A percentile compares a stretch with the other conserved stretches of the same genome.
These are phyloP conservation scores for Heritiera fomes DNA, from an alignment of 345 rosid genomes.

Conservation along the genomic window DNA sequence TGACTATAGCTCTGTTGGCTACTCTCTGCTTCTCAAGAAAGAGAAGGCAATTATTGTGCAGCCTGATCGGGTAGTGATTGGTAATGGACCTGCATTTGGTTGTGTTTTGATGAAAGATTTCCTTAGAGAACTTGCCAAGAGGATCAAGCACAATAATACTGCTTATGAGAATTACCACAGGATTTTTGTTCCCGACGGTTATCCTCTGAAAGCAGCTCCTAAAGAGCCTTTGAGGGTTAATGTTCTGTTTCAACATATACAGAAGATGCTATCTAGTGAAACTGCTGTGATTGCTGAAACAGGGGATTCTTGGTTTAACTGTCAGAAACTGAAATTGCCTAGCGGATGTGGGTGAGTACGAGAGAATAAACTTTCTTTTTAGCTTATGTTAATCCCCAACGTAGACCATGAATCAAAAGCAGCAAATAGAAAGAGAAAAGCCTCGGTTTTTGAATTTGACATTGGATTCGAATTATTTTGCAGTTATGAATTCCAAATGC, in stretches of 20 bases:
- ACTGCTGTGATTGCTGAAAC: constrained; percentile 85
- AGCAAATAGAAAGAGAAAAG: not conserved
- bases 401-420: not conserved
- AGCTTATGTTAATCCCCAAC: not conserved
- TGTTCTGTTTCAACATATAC: constrained; percentile 68
- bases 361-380: not conserved
- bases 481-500: constrained; percentile 89
- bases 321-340: constrained; percentile 79
- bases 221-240: constrained; percentile 76
- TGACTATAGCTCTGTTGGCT: constrained; percentile 83
- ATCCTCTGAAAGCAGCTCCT: constrained; percentile 49
- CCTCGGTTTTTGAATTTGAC: not conserved
- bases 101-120: constrained; percentile 81
- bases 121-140: constrained; percentile 56
- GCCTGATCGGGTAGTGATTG: constrained; percentile 68
- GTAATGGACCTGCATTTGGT: constrained; percentile 74
- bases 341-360: constrained; percentile 65
- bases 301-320: constrained; percentile 88
- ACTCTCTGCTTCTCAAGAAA: constrained; percentile 73
- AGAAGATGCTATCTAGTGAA: constrained; percentile 65
- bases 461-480: constrained; percentile 11
- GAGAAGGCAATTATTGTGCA: constrained; percentile 80
- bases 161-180: constrained; percentile 73
- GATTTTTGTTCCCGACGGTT: constrained; percentile 68
- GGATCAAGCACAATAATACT: constrained; percentile 50